Conservation (phyloP, 495 filamentous ascomycete genomes). For the Lineolata rhizophorae region DNA sequence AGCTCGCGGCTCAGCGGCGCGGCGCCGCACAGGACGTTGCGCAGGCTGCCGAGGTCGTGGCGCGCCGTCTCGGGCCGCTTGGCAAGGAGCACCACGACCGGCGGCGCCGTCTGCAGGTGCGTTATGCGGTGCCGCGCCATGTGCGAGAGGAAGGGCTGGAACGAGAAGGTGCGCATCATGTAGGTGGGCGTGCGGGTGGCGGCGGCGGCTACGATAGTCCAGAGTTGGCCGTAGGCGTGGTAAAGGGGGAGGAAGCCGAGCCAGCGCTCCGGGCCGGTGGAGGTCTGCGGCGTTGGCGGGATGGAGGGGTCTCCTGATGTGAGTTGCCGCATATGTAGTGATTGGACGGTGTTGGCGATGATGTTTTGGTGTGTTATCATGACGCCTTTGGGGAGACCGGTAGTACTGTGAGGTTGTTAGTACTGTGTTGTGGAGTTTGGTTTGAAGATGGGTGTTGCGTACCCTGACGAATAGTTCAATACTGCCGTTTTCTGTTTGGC, state of each 20-base stretch:
- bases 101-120: conserved; percentile 19
- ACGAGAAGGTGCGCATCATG: conserved; percentile 18
- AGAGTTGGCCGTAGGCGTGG: conserved; percentile 26
- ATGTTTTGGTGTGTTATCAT: conserved; percentile 21
- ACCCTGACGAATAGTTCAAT: conserved; percentile 26
- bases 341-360: conserved; percentile 19
- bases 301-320: conserved; percentile 8
- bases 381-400: conserved; percentile 21
- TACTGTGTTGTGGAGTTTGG: conserved; percentile 10
- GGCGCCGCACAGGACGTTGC: conserved; percentile 20
- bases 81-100: conserved; percentile 20
- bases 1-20: conserved; percentile 19
- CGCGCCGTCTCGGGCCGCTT: conserved; percentile 17
- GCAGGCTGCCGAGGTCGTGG: conserved; percentile 16
- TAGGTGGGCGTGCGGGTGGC: conserved; percentile 13
- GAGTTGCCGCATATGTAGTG: too few relatives aligned
- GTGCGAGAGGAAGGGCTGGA: conserved; percentile 11
- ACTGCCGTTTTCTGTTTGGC: conserved; percentile 19
- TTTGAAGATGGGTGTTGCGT: too few relatives aligned
- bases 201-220: conserved; percentile 15
- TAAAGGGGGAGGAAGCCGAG: conserved; percentile 22
- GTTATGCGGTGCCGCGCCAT: conserved; percentile 17
- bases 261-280: conserved; percentile 13
- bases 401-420: conserved; percentile 7
- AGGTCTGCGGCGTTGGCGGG: conserved; percentile 3